A percentile compares a stretch with the other conserved stretches of the same genome.
These are phyloP conservation scores for Plasmodium gallinaceum DNA, from an alignment of 169 alveolate genomes.

Conservation along the genomic window DNA sequence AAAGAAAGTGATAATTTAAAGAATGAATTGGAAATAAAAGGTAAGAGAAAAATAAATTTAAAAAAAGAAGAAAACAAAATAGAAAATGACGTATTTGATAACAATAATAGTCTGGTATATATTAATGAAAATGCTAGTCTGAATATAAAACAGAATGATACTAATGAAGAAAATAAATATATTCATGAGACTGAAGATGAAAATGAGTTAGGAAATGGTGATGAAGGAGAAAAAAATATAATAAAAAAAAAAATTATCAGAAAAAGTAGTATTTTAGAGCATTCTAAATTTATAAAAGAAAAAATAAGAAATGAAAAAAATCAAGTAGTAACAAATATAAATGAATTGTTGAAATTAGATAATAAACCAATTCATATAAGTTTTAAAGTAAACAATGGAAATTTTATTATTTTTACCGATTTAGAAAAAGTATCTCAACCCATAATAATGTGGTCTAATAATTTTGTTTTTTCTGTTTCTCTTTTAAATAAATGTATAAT, in stretches of 20 bases:
- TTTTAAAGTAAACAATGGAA: constrained; percentile 74
- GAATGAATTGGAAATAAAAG: constrained; percentile 7
- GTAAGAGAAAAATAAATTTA: background rate
- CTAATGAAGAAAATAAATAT: background rate
- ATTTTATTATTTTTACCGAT: constrained; percentile 68
- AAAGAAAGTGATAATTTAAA: background rate
- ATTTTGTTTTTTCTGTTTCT: constrained; percentile 69
- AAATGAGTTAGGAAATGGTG: background rate
- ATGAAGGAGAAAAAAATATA: background rate
- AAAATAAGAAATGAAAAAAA: constrained; percentile 30
- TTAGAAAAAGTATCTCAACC: constrained; percentile 69
- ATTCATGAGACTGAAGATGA: background rate
- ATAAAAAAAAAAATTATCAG: background rate
- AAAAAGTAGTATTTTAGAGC: constrained; percentile 4
- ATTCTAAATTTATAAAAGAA: constrained; percentile 30
- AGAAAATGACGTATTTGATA: background rate
- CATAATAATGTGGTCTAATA: constrained; percentile 71
- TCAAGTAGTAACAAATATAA: constrained; percentile 54
- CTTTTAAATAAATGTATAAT: constrained; percentile 57
- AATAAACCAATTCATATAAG: constrained; percentile 71
- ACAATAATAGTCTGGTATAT: background rate
- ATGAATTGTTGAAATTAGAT: constrained; percentile 61
- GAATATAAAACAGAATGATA: background rate
- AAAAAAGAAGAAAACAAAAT: background rate
- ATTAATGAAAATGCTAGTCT: background rate